Evolutionary conservation across 208 protist species (phyloP).

Genomic region (Kentomonas sorsogonicus): DNA sequence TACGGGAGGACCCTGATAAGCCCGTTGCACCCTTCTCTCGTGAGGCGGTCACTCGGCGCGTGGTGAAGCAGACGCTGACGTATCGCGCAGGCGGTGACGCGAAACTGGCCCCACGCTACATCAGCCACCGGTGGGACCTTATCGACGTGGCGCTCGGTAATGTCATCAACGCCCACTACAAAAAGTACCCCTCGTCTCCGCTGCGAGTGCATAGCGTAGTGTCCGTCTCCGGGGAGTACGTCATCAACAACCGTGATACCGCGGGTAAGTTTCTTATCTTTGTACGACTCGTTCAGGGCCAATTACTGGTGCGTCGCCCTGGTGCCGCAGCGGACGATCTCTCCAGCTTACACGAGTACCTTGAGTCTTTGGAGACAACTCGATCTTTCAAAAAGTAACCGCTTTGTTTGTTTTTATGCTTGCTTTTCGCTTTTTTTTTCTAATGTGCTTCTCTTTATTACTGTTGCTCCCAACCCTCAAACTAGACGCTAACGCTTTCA

Average conservation of each 20-base stretch:
- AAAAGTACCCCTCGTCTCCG: slow-evolving; percentile 19
- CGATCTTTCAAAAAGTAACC: neutral
- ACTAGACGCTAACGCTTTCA: neutral
- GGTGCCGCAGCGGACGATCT: too few relatives aligned
- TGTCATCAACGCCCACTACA: slow-evolving; percentile 52
- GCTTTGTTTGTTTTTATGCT: slow-evolving; percentile 5
- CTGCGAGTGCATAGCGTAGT: slow-evolving; percentile 51
- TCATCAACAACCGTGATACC: slow-evolving; percentile 45
- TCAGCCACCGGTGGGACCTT: slow-evolving; percentile 48
- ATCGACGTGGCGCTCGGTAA: slow-evolving; percentile 44
- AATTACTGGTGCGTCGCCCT: slow-evolving; percentile 45
- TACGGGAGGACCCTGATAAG: too few relatives aligned
- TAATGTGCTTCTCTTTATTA: slow-evolving; percentile 2
- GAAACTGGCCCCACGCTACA: slow-evolving; percentile 27
- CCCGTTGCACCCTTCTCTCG: too few relatives aligned
- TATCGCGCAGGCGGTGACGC: too few relatives aligned
- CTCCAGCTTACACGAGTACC: too few relatives aligned
- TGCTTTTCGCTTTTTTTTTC: neutral
- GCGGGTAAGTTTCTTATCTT: slow-evolving; percentile 37
- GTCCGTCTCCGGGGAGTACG: slow-evolving; percentile 56
- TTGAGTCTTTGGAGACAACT: slow-evolving; percentile 13
- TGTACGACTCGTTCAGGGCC: slow-evolving; percentile 44
- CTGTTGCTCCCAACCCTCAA: neutral
- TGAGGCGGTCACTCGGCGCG: too few relatives aligned
- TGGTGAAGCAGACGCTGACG: too few relatives aligned